These are phyloP conservation scores for Glebionis coronaria DNA, from an alignment of 129 eudicot genomes.

Conservation along the genomic window DNA sequence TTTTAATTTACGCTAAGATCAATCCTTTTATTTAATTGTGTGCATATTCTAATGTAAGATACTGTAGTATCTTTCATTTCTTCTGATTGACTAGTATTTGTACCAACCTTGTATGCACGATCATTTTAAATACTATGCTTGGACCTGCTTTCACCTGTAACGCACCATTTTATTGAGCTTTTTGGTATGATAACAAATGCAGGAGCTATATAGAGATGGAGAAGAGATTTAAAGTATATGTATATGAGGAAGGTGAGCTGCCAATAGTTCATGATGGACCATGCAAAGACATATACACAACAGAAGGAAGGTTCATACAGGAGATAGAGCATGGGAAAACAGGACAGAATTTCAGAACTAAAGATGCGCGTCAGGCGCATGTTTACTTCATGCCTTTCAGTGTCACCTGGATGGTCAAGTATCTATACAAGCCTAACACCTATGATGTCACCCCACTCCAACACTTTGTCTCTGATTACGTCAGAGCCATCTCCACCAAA, in stretches of 20 bases:
- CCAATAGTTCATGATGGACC: constrained; percentile 91
- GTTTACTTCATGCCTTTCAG: constrained; percentile 94
- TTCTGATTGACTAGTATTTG: too few species aligned
- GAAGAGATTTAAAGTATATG: constrained; percentile 67
- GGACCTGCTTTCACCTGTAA: not conserved
- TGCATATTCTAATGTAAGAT: too few species aligned
- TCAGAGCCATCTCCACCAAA: constrained; percentile 61
- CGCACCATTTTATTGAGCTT: not conserved
- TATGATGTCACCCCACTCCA: constrained; percentile 57
- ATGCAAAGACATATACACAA: constrained; percentile 82
- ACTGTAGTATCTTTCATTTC: too few species aligned
- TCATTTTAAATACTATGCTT: not conserved
- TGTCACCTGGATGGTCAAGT: constrained; percentile 85
- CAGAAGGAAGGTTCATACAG: constrained; percentile 80
- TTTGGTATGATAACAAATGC: not conserved
- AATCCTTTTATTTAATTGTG: not conserved
- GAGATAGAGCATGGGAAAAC: constrained; percentile 62
- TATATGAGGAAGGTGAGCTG: constrained; percentile 78
- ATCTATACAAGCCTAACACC: constrained; percentile 50
- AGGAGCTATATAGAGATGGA: constrained; percentile 94
- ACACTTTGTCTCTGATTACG: constrained; percentile 70
- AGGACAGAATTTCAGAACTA: constrained; percentile 48
- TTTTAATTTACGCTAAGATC: not conserved
- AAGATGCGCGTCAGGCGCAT: constrained; percentile 55
- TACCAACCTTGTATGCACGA: too few species aligned